phyloP scores from a whole-genome alignment of 768 basidiomycete genomes.

The Suillus subaureus region DNA sequence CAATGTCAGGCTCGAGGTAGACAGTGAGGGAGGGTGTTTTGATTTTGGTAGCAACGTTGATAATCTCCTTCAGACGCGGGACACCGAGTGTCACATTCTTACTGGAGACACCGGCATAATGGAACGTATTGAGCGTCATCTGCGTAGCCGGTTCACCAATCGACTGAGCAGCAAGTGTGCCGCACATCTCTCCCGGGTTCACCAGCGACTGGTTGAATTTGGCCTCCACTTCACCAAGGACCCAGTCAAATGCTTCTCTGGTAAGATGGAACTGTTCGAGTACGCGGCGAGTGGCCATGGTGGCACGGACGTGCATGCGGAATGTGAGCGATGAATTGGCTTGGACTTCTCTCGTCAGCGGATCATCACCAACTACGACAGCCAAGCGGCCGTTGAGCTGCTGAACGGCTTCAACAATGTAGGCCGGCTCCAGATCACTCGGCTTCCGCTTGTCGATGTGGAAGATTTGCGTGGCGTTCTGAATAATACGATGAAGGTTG shows the following conservation, averaged over 20 bases:
- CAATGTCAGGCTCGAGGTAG: slow-evolving; percentile 76
- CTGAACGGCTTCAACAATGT: slow-evolving; percentile 80
- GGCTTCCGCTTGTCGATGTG: slow-evolving; percentile 94
- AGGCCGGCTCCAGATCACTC: slow-evolving; percentile 85
- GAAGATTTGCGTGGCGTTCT: slow-evolving; percentile 96
- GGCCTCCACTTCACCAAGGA: slow-evolving; percentile 89
- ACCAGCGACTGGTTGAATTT: slow-evolving; percentile 94
- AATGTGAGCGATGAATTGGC: slow-evolving; percentile 89
- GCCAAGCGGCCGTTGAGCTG: slow-evolving; percentile 77
- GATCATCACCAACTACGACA: slow-evolving; percentile 86
- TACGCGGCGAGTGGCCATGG: slow-evolving; percentile 84
- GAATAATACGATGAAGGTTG: slow-evolving; percentile 92
- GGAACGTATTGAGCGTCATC: slow-evolving; percentile 99
- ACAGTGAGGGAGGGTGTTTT: slow-evolving; percentile 97
- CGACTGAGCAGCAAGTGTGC: slow-evolving; percentile 95
- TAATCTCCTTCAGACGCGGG: slow-evolving; percentile 97
- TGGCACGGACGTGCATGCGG: slow-evolving; percentile 90
- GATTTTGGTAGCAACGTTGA: slow-evolving; percentile 98
- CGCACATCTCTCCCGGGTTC: slow-evolving; percentile 99
- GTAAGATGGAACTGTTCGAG: slow-evolving; percentile 88
- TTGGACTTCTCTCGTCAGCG: slow-evolving; percentile 76
- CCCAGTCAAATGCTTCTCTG: slow-evolving; percentile 97
- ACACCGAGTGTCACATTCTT: slow-evolving; percentile 99
- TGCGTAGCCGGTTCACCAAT: slow-evolving; percentile 99
- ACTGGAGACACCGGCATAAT: slow-evolving; percentile 99